Base-by-base conservation (phyloP, 192 early-diverging fungal genomes). In the Pilobolus umbonatus region DNA sequence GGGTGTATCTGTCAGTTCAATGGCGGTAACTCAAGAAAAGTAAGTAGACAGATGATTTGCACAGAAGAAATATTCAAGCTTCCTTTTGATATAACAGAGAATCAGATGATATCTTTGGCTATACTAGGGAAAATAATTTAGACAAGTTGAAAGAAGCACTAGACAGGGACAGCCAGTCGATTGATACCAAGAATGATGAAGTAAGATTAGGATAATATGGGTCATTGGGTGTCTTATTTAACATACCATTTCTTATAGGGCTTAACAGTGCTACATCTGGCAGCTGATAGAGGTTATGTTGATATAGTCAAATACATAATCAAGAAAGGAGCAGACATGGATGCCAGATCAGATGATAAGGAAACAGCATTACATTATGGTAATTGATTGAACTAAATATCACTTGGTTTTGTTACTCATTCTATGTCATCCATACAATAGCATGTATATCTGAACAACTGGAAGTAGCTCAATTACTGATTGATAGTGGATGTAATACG, bases 201-300 rank as follows among this genome's bases (percentile, higher is more conserved):
- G 64, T 65, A 46, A n/a, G 46, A 10, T 15, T 6, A 42, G 11
- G 24, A 48, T 5, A 21, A 55, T 7, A 43, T n/a, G n/a, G n/a
- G n/a, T n/a, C n/a, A n/a, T n/a, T n/a, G n/a, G n/a, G n/a, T n/a
- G n/a, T n/a, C n/a, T n/a, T 57, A 3, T 43, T 57, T 57, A 14
- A 12, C 35, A 10, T 60, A 47, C 17, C n/a, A 62, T 49, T n/a
- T 34, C 53, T 7, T 46, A 34, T 50, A 82, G 76, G 78, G 78
- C 32, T 67, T 78, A 30, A 72, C 81, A 29, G 60, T 68, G 30
- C 67, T 83, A 25, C 81, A 83, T 64, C 75, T 74, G 61, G 78
- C 73, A 11, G 68, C 76, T 24, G 81, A 83, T 59, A 42, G 78
- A 14, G 81, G 81, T 2, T 44, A 78, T 45, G 9, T 75, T 5